Evolutionary conservation across 2,329 filamentous ascomycete species (phyloP).

Genomic region (Stemphylium lycopersici): DNA sequence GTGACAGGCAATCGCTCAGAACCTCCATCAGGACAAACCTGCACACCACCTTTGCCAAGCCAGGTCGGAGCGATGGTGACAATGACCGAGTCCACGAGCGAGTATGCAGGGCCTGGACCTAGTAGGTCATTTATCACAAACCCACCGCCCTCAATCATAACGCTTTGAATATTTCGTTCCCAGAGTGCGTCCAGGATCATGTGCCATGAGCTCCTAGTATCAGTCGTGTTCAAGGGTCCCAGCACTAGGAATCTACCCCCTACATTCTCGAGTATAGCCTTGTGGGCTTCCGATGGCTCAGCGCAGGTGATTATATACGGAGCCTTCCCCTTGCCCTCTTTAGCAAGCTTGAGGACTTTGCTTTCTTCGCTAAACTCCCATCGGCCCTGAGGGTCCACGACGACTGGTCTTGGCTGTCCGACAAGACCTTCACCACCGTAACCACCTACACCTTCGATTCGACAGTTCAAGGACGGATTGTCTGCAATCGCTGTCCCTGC

Average conservation of each 20-base stretch:
- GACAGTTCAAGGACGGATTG: conserved; percentile 83
- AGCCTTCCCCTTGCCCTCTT: conserved; percentile 69
- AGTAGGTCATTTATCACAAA: conserved; percentile 82
- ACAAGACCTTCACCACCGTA: conserved; percentile 60
- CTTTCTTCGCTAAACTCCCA: conserved; percentile 68
- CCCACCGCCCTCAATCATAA: conserved; percentile 93
- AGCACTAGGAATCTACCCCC: conserved; percentile 33
- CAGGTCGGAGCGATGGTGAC: conserved; percentile 89
- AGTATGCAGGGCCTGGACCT: conserved; percentile 6
- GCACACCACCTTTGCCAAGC: conserved; percentile 82
- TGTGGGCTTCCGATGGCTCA: conserved; percentile 9
- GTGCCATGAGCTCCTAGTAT: conserved; percentile 2
- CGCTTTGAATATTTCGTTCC: conserved; percentile 66
- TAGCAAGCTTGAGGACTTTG: conserved; percentile 70
- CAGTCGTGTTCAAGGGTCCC: background rate
- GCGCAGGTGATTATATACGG: conserved; percentile 68
- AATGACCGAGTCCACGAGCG: conserved; percentile 76
- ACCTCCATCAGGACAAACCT: conserved; percentile 72
- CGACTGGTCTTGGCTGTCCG: conserved; percentile 77
- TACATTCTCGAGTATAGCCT: conserved; percentile 42
- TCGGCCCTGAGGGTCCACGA: conserved; percentile 79
- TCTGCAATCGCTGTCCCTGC: conserved; percentile 84
- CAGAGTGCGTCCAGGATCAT: conserved; percentile 6
- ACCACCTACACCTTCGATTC: conserved; percentile 66
- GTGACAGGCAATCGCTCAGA: conserved; percentile 62